Conservation (phyloP, 768 basidiomycete species). For the Chalciporus sphaerocephalus region DNA sequence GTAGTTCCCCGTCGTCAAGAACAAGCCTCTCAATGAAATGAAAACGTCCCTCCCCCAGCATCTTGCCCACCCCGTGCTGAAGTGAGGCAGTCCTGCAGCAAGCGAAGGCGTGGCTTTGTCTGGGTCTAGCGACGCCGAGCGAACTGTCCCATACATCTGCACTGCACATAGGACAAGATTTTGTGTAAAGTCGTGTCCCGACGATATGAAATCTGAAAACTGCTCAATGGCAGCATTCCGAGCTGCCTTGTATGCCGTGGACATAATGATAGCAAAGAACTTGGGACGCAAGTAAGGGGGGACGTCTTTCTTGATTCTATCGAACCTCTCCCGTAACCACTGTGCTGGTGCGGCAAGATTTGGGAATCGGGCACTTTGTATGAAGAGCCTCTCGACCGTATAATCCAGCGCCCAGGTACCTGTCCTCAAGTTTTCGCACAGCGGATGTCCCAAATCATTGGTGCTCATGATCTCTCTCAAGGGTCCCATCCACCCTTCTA, state of each 20-base stretch:
- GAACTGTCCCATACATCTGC: slow-evolving; percentile 89
- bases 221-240: slow-evolving; percentile 81
- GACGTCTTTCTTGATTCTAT: slow-evolving; percentile 64
- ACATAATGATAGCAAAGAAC: slow-evolving; percentile 90
- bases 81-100: slow-evolving; percentile 95
- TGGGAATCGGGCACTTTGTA: slow-evolving; percentile 61
- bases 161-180: slow-evolving; percentile 80
- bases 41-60: slow-evolving; percentile 97
- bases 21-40: slow-evolving; percentile 89
- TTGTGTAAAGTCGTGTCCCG: slow-evolving; percentile 87
- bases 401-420: slow-evolving; percentile 95
- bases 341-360: slow-evolving; percentile 62
- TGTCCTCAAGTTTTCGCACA: slow-evolving; percentile 82
- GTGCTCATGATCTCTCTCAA: slow-evolving; percentile 77
- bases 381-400: slow-evolving; percentile 59
- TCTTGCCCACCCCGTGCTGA: slow-evolving; percentile 88
- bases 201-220: slow-evolving; percentile 78
- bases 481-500: slow-evolving; percentile 97
- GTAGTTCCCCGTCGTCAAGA: slow-evolving; percentile 89
- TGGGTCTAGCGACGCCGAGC: slow-evolving; percentile 86
- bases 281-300: slow-evolving; percentile 92
- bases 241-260: slow-evolving; percentile 89
- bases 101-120: slow-evolving; percentile 67
- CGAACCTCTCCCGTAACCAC: slow-evolving; percentile 90
- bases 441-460: slow-evolving; percentile 91